Base-by-base conservation (phyloP, 2,329 filamentous ascomycete species). In the Ophiostoma sp. region DNA sequence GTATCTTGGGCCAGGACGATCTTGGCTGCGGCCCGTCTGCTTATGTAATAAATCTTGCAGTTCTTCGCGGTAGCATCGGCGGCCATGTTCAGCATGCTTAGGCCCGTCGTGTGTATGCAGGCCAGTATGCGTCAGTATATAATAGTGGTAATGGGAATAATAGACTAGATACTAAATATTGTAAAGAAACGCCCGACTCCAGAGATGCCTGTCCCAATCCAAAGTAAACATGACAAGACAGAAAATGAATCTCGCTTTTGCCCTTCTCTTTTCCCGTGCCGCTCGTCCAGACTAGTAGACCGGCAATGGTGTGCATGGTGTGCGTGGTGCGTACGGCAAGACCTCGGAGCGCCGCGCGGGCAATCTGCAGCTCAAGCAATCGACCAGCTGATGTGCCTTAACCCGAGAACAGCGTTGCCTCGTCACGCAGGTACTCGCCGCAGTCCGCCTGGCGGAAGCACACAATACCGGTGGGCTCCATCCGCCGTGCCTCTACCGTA, bases 381-480 rank as follows among this genome's bases (percentile, higher is more conserved):
- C 27, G 27, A 27, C 27, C 2, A 27, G 27, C 27, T 27, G 27
- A 27, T 27, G 27, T 27, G 27, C 27, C 27, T 69, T 68, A 71
- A 5, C 72, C 71, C 16, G 85, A 82, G 75, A 89, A 89, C 67
- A 89, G 76, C 68, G 85, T 87, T 76, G 88, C 86, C 77, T 89
- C 87, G 74, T 98, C 94, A 76, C 95, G 87, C 75, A 99, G 82
- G 76, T 97, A 99, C 81, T 98, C 94, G 74, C 95, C 95, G 73
- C 91, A 90, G 81, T 99, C 95, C 0, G 92, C 91, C 80, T 99
- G 95, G 72, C 94, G 85, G 79, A 97, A 98, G 68, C 90, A 89
- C 9, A 92, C 89, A 70, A 97, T 89, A 11, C 89, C 92, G 0
- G 95, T 99, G 0, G 95, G 95, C 72, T 97, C 95, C 74, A 97